Conservation (phyloP, 2,329 filamentous ascomycete species). For the Dothideomycetes sp. region DNA sequence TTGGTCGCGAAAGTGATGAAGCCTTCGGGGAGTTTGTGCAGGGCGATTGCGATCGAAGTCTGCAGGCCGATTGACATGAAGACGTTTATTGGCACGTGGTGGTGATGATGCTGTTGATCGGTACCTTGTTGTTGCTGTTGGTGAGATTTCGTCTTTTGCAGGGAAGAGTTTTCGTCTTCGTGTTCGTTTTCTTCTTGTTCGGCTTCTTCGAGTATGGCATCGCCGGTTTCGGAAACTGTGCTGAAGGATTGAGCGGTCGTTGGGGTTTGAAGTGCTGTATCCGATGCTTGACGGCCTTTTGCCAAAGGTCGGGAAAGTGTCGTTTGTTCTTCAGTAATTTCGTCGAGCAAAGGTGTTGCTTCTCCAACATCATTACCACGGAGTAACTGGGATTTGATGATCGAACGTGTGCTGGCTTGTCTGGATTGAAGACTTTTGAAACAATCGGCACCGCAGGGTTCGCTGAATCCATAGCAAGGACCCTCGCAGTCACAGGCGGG, state of each 20-base stretch:
- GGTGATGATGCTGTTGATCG: constrained; percentile 50
- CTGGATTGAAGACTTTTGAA: constrained; percentile 41
- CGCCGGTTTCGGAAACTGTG: not conserved
- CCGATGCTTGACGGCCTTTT: not conserved
- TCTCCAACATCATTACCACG: constrained; percentile 19
- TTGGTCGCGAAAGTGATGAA: constrained; percentile 94
- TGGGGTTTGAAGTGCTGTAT: not conserved
- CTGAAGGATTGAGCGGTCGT: not conserved
- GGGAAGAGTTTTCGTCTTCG: not conserved
- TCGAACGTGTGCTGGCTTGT: constrained; percentile 17
- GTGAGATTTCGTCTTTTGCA: constrained; percentile 4
- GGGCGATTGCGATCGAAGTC: constrained; percentile 85
- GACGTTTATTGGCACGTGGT: constrained; percentile 89
- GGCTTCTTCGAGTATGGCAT: constrained; percentile 12
- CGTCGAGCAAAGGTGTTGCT: constrained; percentile 23
- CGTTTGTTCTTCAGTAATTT: constrained; percentile 17
- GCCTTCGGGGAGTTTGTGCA: constrained; percentile 88
- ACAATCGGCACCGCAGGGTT: constrained; percentile 53
- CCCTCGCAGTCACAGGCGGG: constrained; percentile 47
- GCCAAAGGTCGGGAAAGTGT: not conserved
- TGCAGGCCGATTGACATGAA: constrained; percentile 94
- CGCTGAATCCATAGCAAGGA: constrained; percentile 53
- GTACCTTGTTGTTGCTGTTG: not conserved
- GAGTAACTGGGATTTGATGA: constrained; percentile 9
- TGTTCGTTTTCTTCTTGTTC: constrained; percentile 14